These are phyloP conservation scores for Nothopassalora personata DNA, from an alignment of 2,329 filamentous ascomycete species.

Conservation along the genomic window DNA sequence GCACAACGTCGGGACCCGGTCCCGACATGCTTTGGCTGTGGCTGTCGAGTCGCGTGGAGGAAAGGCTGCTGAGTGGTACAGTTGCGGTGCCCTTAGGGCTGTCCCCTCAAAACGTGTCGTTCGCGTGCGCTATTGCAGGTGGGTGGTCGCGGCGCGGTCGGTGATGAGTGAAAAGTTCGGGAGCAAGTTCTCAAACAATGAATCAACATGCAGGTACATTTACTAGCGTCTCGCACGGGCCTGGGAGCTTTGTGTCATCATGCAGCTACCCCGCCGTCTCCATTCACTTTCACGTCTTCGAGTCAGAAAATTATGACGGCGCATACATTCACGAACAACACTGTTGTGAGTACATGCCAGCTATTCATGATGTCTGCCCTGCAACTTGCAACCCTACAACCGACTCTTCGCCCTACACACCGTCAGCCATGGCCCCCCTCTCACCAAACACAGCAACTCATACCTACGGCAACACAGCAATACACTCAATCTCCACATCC, in stretches of 20 bases:
- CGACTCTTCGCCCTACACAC: not conserved
- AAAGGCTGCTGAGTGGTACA: too few species aligned
- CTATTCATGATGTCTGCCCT: not conserved
- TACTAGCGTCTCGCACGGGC: not conserved
- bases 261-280: not conserved
- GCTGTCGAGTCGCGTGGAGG: too few species aligned
- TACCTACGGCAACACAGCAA: slow-evolving; percentile 35
- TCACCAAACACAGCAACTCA: not conserved
- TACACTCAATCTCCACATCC: slow-evolving; percentile 52
- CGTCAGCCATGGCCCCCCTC: not conserved
- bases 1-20: slow-evolving; percentile 23
- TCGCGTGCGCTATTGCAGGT: too few species aligned
- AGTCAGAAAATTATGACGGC: too few species aligned
- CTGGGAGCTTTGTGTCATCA: not conserved
- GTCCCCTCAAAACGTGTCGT: too few species aligned
- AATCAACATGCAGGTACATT: not conserved
- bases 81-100: too few species aligned
- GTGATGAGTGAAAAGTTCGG: not conserved
- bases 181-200: not conserved
- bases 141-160: not conserved
- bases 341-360: not conserved
- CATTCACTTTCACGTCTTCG: not conserved
- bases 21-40: slow-evolving; percentile 4
- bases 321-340: too few species aligned
- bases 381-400: not conserved